These are phyloP conservation scores for Nakazawaea holstii DNA, from an alignment of 805 yeast genomes.

Conservation along the genomic window DNA sequence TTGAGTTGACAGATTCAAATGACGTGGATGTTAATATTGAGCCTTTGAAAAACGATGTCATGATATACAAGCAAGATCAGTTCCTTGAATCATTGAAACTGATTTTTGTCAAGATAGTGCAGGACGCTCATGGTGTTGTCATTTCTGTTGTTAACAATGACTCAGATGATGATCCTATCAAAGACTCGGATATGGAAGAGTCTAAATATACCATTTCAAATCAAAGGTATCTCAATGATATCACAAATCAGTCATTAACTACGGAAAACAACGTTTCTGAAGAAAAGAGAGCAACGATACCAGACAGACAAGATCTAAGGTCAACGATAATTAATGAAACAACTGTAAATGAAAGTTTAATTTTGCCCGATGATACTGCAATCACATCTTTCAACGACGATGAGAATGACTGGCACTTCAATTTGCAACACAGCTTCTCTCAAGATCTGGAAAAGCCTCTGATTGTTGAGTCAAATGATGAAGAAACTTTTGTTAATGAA, in stretches of 20 bases:
- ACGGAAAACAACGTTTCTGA: no score
- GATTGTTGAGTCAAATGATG: background rate
- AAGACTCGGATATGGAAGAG: background rate
- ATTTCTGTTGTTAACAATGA: constrained; percentile 2
- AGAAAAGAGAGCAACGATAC: no score
- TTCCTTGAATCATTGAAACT: constrained; percentile 16
- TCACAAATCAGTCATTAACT: background rate
- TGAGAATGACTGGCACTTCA: constrained; percentile 11
- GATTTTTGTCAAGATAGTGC: constrained; percentile 1
- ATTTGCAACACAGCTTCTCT: constrained; percentile 11
- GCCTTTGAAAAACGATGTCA: constrained; percentile 37
- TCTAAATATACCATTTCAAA: background rate
- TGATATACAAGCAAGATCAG: constrained; percentile 20
- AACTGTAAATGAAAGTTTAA: no score
- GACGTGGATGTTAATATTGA: constrained; percentile 36
- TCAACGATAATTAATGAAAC: no score
- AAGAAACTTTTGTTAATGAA: constrained; percentile 7
- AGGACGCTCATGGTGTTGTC: background rate
- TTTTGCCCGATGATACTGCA: no score
- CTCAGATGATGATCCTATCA: background rate
- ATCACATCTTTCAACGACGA: background rate
- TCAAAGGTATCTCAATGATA: background rate
- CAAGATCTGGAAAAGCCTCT: constrained; percentile 1
- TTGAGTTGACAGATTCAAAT: background rate
- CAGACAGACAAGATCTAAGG: no score